These are phyloP conservation scores for Alternaria sp. DNA, from an alignment of 2,329 filamentous ascomycete species.

Conservation along the genomic window DNA sequence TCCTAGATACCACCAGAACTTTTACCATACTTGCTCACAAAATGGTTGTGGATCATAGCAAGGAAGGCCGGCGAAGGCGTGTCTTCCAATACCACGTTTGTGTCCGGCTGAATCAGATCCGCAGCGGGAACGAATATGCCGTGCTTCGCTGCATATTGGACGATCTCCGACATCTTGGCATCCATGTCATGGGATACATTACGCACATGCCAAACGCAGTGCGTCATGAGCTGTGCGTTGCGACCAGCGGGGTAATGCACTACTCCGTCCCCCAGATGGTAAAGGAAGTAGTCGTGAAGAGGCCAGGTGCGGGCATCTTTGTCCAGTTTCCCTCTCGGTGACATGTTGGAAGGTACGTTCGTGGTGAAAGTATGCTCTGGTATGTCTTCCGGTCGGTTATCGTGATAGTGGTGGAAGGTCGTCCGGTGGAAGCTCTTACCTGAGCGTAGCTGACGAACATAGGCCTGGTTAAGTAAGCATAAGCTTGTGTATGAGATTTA, in stretches of 20 bases:
- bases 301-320: background rate
- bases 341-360: background rate
- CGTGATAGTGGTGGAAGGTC: background rate
- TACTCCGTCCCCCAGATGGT: background rate
- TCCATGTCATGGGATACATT: background rate
- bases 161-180: background rate
- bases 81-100: background rate
- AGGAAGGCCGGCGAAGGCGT: background rate
- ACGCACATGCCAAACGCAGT: background rate
- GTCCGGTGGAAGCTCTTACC: background rate
- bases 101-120: background rate
- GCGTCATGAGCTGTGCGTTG: background rate
- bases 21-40: background rate
- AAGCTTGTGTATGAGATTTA: background rate
- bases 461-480: background rate
- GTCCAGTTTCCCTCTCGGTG: background rate
- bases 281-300: background rate
- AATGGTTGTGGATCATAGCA: background rate
- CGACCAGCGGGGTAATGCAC: background rate
- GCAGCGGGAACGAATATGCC: background rate
- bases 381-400: background rate
- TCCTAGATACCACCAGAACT: background rate
- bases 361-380: background rate
- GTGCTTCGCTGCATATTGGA: background rate
- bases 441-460: background rate